A percentile compares a stretch with the other conserved stretches of the same genome.
Evolutionary conservation across 208 protist genomes (phyloP).

Genomic region (Leishmania major): DNA sequence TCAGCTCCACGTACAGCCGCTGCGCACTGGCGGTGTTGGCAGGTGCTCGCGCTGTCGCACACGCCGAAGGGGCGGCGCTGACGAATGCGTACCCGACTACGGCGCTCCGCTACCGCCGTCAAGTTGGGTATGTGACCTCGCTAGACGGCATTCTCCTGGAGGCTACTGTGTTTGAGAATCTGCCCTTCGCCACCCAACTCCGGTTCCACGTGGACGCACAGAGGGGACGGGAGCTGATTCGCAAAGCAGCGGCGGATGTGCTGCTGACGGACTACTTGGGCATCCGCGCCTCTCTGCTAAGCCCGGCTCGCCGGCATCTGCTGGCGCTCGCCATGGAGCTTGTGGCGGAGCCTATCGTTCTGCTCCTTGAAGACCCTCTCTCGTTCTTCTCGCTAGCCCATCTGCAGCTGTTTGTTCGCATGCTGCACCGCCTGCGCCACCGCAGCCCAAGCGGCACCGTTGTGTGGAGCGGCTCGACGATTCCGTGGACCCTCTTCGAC

Average conservation of each 20-base stretch:
- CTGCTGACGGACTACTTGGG: slow-evolving; percentile 47
- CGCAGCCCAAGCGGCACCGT: slow-evolving; percentile 19
- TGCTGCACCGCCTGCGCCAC: slow-evolving; percentile 53
- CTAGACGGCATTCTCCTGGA: slow-evolving; percentile 58
- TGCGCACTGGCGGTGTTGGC: slow-evolving; percentile 25
- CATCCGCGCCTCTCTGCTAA: slow-evolving; percentile 1
- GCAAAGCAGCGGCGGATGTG: slow-evolving; percentile 60
- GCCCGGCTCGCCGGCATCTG: background rate
- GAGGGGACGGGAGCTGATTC: slow-evolving; percentile 62
- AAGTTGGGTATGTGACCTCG: slow-evolving; percentile 45
- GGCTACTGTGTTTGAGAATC: slow-evolving; percentile 64
- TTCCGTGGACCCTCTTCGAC: slow-evolving; percentile 47
- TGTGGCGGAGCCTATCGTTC: slow-evolving; percentile 51
- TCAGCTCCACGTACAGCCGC: slow-evolving; percentile 40
- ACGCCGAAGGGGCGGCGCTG: slow-evolving; percentile 51
- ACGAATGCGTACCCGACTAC: slow-evolving; percentile 36
- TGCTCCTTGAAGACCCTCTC: slow-evolving; percentile 62
- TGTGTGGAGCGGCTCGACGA: slow-evolving; percentile 20
- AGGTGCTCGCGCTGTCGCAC: slow-evolving; percentile 63
- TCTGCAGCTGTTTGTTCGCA: slow-evolving; percentile 59
- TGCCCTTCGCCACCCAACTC: slow-evolving; percentile 54
- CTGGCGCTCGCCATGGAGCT: slow-evolving; percentile 46
- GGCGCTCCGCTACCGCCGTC: slow-evolving; percentile 21
- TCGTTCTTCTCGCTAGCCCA: slow-evolving; percentile 44
- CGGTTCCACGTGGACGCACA: slow-evolving; percentile 50